A percentile compares a stretch with the other conserved stretches of the same genome.
Evolutionary conservation across 2,329 filamentous ascomycete species (phyloP).

Genomic region (Phialophora macrospora): DNA sequence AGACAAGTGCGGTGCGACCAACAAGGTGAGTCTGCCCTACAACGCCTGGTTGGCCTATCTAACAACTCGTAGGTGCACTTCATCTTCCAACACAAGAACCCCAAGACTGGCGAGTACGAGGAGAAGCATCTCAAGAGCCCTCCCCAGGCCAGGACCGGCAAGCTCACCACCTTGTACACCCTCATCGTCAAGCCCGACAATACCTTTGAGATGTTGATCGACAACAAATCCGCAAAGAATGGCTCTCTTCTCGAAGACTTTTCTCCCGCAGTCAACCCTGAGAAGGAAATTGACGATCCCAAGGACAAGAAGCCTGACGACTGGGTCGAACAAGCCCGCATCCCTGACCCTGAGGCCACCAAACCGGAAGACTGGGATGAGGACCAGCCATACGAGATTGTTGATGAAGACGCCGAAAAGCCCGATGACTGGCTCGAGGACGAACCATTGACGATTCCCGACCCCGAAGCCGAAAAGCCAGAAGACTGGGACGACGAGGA

Average conservation of each 20-base stretch:
- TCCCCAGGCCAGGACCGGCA: constrained; percentile 84
- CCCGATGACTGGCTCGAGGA: constrained; percentile 96
- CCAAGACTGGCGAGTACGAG: constrained; percentile 99
- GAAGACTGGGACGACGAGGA: constrained; percentile 99
- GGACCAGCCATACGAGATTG: constrained; percentile 94
- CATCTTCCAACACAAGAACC: constrained; percentile 99
- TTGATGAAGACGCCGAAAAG: constrained; percentile 87
- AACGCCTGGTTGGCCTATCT: background rate
- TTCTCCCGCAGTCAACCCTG: constrained; percentile 87
- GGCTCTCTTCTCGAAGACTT: constrained; percentile 95
- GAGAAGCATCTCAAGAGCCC: constrained; percentile 95
- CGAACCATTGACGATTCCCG: constrained; percentile 79
- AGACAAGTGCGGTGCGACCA: constrained; percentile 98
- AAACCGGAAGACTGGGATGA: constrained; percentile 99
- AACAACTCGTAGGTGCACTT: constrained; percentile 67
- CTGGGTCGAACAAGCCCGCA: constrained; percentile 94
- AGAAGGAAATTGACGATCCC: constrained; percentile 90
- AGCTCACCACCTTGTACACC: constrained; percentile 94
- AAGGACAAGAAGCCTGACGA: constrained; percentile 92
- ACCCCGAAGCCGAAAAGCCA: constrained; percentile 95
- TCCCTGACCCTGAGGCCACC: constrained; percentile 86
- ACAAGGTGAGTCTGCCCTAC: constrained; percentile 72
- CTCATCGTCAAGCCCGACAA: constrained; percentile 96
- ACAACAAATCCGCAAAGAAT: constrained; percentile 84
- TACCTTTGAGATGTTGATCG: constrained; percentile 89